A percentile compares a stretch with the other conserved stretches of the same genome.
These are phyloP conservation scores for Trametes coccinea DNA, from an alignment of 768 basidiomycete genomes.

Conservation along the genomic window DNA sequence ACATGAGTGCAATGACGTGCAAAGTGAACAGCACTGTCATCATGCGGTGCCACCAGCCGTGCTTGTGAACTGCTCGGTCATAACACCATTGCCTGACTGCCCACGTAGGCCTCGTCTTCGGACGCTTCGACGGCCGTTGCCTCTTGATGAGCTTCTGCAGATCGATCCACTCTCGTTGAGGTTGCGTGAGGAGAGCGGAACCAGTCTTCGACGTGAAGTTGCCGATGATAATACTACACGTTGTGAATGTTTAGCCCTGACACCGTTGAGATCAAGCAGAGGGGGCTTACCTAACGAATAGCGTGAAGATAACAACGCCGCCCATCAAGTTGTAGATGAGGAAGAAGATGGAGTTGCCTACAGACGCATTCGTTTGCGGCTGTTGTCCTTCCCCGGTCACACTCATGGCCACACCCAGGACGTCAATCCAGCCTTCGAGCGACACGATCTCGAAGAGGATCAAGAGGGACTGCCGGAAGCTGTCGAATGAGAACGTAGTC, in stretches of 20 bases:
- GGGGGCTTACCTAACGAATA: conserved; percentile 78
- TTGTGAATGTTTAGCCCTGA: conserved; percentile 10
- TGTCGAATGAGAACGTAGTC: conserved; percentile 88
- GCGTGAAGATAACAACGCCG: conserved; percentile 83
- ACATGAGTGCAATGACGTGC: conserved; percentile 86
- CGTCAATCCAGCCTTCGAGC: conserved; percentile 96
- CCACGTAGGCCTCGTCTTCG: conserved; percentile 56
- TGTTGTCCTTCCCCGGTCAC: conserved; percentile 72
- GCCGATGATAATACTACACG: conserved; percentile 85
- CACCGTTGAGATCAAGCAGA: neutral
- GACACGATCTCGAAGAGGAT: conserved; percentile 97
- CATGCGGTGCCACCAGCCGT: conserved; percentile 86
- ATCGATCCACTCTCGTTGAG: conserved; percentile 94
- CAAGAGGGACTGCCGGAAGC: conserved; percentile 76
- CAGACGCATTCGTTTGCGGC: conserved; percentile 69
- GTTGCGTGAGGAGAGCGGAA: conserved; percentile 77
- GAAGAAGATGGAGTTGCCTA: conserved; percentile 88
- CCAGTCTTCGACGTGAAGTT: conserved; percentile 90
- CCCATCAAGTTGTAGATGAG: conserved; percentile 90
- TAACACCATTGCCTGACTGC: conserved; percentile 81
- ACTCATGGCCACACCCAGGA: conserved; percentile 77
- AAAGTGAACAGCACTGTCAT: conserved; percentile 79
- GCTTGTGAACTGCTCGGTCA: conserved; percentile 86
- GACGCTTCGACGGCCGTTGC: conserved; percentile 84
- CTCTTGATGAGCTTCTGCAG: conserved; percentile 84